phyloP scores from a whole-genome alignment of 2,329 filamentous ascomycete genomes.

The Pleurostoma richardsiae region DNA sequence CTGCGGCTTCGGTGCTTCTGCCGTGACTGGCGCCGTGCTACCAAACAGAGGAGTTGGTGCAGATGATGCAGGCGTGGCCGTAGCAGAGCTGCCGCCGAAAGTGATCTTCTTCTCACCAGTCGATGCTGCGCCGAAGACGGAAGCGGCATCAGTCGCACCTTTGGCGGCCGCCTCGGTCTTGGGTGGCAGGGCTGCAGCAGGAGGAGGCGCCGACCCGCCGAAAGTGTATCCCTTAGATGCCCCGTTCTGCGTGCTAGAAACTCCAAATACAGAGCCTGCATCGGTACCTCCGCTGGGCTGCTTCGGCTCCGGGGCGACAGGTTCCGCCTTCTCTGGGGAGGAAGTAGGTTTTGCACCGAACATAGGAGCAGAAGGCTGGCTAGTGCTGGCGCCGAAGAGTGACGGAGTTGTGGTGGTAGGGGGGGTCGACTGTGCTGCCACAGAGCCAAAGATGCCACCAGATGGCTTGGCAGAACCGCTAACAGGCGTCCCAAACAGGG shows the following conservation, averaged over 20 bases:
- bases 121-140: conserved; percentile 7
- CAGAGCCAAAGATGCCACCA: background rate
- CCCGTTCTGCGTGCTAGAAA: background rate
- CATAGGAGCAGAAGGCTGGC: conserved; percentile 5
- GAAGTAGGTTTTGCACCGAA: conserved; percentile 4
- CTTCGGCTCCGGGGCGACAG: conserved; percentile 5
- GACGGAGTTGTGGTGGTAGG: conserved; percentile 1
- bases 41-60: conserved; percentile 5
- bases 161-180: conserved; percentile 10
- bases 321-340: conserved; percentile 6
- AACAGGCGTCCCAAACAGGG: conserved; percentile 29
- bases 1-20: conserved; percentile 9
- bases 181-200: conserved; percentile 6
- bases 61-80: background rate
- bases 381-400: conserved; percentile 5
- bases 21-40: conserved; percentile 1
- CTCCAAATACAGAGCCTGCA: conserved; percentile 4
- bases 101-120: conserved; percentile 6
- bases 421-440: background rate
- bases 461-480: background rate
- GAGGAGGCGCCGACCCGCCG: conserved; percentile 6
- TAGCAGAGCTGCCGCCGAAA: conserved; percentile 8
- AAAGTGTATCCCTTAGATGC: conserved; percentile 6
- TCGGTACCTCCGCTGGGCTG: conserved; percentile 3
- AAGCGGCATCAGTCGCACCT: conserved; percentile 7